Base-by-base conservation (phyloP, 495 filamentous ascomycete species). In the Sporormia fimetaria region DNA sequence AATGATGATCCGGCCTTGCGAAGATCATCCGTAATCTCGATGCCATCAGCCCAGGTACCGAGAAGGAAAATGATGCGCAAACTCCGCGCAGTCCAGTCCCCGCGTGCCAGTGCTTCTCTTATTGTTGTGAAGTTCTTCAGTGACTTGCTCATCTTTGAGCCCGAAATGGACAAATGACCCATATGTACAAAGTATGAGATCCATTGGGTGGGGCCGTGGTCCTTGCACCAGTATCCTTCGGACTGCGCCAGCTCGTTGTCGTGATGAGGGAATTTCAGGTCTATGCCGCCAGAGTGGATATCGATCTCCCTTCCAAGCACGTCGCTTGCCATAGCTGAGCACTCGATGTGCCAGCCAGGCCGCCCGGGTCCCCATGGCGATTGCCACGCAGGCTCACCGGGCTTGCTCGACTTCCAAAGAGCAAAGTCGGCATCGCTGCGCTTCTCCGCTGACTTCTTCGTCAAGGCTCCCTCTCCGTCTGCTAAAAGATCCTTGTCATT, bases 81-180 rank as follows among this genome's bases (percentile, higher is more conserved):
- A 17, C 73, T 73, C 26, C 90, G 73, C 0, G 90, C 64, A 0
- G 83, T 94, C 70, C 83, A 94, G 15, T 77, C 79, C n/a, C 74
- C 73, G 3, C 67, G 63, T 5, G 68, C 70, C 0, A 98, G 66
- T 0, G 87, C 86, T 51, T 90, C 81, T 6, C 81, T 73, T 44
- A 98, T 93, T 0, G 90, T 93, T n/a, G 82, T 84, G 60, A 95
- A 98, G 63, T 95, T 98, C 67, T 98, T 96, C 41, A 96, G 58
- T 4, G 74, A 81, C 62, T 96, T 95, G 33, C 77, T 83, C 90
- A 98, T 98, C 58, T 98, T 98, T 4, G 75, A 80, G 0, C 90
- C 88, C 24, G 76, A 69, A 41, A 98, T 95, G 15, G 78, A 82
- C 30, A 96, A 64, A 58, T 98, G 88, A 5, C 88, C 88, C 81